A percentile compares a stretch with the other conserved stretches of the same genome.
These are phyloP conservation scores for Spathaspora hagerdaliae DNA, from an alignment of 805 yeast genomes.

Conservation along the genomic window DNA sequence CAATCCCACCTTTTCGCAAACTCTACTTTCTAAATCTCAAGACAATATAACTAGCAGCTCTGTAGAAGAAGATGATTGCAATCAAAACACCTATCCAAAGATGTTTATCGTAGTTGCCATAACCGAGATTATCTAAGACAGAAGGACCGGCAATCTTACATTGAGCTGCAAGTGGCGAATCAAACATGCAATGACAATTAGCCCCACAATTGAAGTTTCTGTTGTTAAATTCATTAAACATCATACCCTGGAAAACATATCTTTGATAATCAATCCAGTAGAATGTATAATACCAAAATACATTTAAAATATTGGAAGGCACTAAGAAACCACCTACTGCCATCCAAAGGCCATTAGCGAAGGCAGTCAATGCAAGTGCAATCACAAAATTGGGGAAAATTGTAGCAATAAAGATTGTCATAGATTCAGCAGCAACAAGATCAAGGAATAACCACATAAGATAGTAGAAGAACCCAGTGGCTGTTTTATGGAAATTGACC, in stretches of 20 bases:
- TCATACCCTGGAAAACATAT: slow-evolving; percentile 42
- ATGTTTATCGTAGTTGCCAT: slow-evolving; percentile 20
- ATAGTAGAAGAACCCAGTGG: slow-evolving; percentile 28
- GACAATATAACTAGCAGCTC: slow-evolving; percentile 22
- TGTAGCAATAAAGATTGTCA: slow-evolving; percentile 32
- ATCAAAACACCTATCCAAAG: slow-evolving; percentile 33
- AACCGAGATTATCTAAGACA: slow-evolving; percentile 27
- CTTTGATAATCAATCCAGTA: slow-evolving; percentile 39
- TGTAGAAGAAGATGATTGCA: slow-evolving; percentile 23
- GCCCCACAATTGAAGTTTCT: slow-evolving; percentile 26
- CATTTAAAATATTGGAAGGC: slow-evolving; percentile 26
- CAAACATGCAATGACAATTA: slow-evolving; percentile 33
- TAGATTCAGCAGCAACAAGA: slow-evolving; percentile 37
- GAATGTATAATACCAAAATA: slow-evolving; percentile 38
- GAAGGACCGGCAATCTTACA: slow-evolving; percentile 32
- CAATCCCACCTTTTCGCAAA: too few species aligned
- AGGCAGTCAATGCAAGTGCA: slow-evolving; percentile 36
- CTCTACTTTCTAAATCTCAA: slow-evolving; percentile 9
- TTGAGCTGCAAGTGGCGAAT: slow-evolving; percentile 19
- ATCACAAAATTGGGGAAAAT: slow-evolving; percentile 33
- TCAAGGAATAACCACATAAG: slow-evolving; percentile 37
- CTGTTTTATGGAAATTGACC: slow-evolving; percentile 25
- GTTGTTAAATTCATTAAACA: slow-evolving; percentile 33
- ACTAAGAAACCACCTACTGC: slow-evolving; percentile 40
- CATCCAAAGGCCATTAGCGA: slow-evolving; percentile 43